phyloP scores from a whole-genome alignment of 257 asterid genomes.

The Capsicum rhomboideum region DNA sequence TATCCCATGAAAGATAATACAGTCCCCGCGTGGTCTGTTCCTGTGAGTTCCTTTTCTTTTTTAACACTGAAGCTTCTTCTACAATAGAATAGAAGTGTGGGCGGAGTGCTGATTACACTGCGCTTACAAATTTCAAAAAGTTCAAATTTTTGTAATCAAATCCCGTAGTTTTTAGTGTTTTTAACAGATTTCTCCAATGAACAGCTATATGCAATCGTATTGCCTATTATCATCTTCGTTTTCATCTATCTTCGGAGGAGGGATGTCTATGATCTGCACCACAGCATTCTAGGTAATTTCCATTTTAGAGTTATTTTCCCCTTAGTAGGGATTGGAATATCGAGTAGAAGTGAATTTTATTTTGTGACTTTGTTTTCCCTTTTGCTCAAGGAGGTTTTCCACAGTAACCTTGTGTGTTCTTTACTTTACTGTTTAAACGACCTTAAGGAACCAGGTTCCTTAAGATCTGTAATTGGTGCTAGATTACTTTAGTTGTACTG shows the following conservation, averaged over 20 bases:
- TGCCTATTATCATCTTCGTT: constrained; percentile 56
- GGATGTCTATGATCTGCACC: constrained; percentile 77
- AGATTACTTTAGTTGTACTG: neutral
- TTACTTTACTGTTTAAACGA: too few relatives aligned
- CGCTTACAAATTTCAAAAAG: neutral
- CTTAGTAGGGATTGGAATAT: neutral
- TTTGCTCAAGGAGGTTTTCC: neutral
- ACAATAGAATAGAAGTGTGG: neutral
- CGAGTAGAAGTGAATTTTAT: neutral
- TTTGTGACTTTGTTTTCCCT: neutral
- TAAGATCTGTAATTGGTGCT: too few relatives aligned
- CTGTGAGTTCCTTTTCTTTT: constrained; percentile 38
- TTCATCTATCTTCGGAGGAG: constrained; percentile 58
- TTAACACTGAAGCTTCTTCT: neutral
- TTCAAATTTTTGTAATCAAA: neutral
- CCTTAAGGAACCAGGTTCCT: too few relatives aligned
- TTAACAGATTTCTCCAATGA: neutral
- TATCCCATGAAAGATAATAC: constrained; percentile 79
- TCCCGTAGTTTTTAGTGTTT: neutral
- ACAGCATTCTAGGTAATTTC: constrained; percentile 67
- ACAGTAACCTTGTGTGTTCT: too few relatives aligned
- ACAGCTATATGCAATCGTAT: constrained; percentile 60
- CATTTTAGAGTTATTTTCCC: too few relatives aligned
- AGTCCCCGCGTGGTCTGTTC: constrained; percentile 77
- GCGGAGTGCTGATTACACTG: neutral